Evolutionary conservation across 1,284 basidiomycete genomes (phyloP).

Genomic region (Vanrija humicola): DNA sequence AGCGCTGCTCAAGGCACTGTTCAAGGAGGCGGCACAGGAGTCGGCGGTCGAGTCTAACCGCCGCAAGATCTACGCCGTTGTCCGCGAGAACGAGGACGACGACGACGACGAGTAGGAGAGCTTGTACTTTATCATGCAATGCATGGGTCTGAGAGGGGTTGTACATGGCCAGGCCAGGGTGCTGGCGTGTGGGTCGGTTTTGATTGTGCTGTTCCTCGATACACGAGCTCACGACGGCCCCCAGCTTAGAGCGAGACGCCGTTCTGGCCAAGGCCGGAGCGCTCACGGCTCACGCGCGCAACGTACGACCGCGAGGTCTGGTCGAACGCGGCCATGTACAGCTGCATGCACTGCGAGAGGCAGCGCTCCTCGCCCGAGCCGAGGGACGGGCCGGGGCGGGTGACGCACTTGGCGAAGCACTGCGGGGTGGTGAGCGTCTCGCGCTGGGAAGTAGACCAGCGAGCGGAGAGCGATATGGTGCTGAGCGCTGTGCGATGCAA

Average conservation of each 20-base stretch:
- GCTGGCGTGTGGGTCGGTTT: neutral
- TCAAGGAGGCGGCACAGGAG: conserved; percentile 69
- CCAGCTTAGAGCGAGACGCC: neutral
- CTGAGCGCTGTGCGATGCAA: too few relatives aligned
- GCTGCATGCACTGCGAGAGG: conserved; percentile 46
- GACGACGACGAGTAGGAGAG: conserved; percentile 35
- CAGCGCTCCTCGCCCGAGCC: conserved; percentile 46
- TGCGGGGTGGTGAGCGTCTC: conserved; percentile 18
- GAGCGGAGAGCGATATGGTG: too few relatives aligned
- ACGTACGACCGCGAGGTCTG: conserved; percentile 47
- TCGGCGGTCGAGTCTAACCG: conserved; percentile 65
- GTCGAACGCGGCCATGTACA: conserved; percentile 50
- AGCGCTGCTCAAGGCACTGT: conserved; percentile 62
- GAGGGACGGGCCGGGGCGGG: conserved; percentile 38
- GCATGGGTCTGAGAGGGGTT: conserved; percentile 1
- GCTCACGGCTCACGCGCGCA: conserved; percentile 42
- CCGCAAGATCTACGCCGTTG: conserved; percentile 74
- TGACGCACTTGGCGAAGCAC: conserved; percentile 50
- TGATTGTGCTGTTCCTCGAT: too few relatives aligned
- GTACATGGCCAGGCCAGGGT: neutral
- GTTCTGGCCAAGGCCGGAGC: conserved; percentile 1
- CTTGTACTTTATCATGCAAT: conserved; percentile 1
- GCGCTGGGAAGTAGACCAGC: too few relatives aligned
- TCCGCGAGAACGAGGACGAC: conserved; percentile 56
- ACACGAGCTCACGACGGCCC: too few relatives aligned